Conservation (phyloP, 192 early-diverging fungal species). For the Powellomyces hirtus region DNA sequence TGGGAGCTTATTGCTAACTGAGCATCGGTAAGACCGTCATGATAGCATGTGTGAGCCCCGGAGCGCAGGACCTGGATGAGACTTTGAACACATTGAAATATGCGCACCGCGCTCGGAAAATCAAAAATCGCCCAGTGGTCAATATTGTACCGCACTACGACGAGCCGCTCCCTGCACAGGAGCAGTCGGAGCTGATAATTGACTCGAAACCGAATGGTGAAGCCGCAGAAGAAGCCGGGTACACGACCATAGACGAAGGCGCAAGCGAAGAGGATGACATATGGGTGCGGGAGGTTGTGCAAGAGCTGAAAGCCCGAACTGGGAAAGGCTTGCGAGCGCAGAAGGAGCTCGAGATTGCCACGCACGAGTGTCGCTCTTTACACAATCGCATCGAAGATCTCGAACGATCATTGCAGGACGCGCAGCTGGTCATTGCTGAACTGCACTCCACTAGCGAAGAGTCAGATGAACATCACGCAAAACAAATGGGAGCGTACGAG, state of each 20-base stretch:
- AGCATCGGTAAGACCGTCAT: conserved; percentile 38
- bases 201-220: too few species aligned
- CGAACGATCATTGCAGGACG: neutral
- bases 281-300: conserved; percentile 38
- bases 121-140: conserved; percentile 51
- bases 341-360: conserved; percentile 11
- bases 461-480: conserved; percentile 1
- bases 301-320: conserved; percentile 44
- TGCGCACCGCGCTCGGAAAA: conserved; percentile 52
- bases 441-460: conserved; percentile 3
- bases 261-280: conserved; percentile 20
- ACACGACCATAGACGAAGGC: neutral
- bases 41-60: conserved; percentile 62
- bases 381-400: conserved; percentile 13
- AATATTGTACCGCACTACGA: conserved; percentile 29
- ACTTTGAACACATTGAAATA: conserved; percentile 95
- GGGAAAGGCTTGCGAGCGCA: conserved; percentile 23
- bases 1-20: neutral
- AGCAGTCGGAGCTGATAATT: neutral
- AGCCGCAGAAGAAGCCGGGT: neutral
- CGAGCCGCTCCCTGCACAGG: neutral
- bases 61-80: conserved; percentile 81
- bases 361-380: neutral
- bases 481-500: conserved; percentile 1
- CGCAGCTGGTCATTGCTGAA: neutral